Base-by-base conservation (phyloP, 176 grass and related monocot genomes). In the Triticum monococcum region DNA sequence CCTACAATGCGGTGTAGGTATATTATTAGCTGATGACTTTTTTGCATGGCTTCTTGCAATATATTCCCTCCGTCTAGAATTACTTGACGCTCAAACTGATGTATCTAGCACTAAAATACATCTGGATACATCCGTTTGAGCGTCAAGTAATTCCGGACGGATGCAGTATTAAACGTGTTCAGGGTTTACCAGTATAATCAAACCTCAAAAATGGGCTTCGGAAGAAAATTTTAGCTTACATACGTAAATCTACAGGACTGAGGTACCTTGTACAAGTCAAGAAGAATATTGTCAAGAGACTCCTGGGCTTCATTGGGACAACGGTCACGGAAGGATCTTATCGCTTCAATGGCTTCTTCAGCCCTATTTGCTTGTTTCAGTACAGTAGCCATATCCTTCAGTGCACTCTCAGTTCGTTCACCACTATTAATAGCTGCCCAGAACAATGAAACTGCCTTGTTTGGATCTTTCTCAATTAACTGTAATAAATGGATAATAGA, bases 341-440 rank as follows among this genome's bases (percentile, higher is more conserved):
- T 90, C 13, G 93, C 93, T 73, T 92, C 90, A 35, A 95, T 88
- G 65, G 90, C 93, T 66, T 95, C 93, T 78, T 95, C 93, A 79
- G 90, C 38, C 78, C 93, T 61, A 79, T 95, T 88, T 76, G 86
- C 64, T 80, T 92, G 93, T 79, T 90, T 95, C 65, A 95, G 84
- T 79, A 83, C 88, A 82, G 73, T 84, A 28, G 90, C 90, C 93
- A 95, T 95, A 85, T 95, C 93, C 48, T 95, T 95, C 65, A 95
- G 41, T 46, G 90, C 90, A 68, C 93, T 95, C 54, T 95, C 93
- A 68, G 81, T 92, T 77, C 93, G 86, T 72, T 95, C 93, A 50
- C 93, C 90, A 75, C 88, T 90, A 71, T 90, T 95, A 84, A 95
- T 92, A 74, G 93, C 93, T 16, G 80, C 90, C 93, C 93, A 95